phyloP scores from a whole-genome alignment of 108 stramenopile genomes.

The Thalassiosira profunda region DNA sequence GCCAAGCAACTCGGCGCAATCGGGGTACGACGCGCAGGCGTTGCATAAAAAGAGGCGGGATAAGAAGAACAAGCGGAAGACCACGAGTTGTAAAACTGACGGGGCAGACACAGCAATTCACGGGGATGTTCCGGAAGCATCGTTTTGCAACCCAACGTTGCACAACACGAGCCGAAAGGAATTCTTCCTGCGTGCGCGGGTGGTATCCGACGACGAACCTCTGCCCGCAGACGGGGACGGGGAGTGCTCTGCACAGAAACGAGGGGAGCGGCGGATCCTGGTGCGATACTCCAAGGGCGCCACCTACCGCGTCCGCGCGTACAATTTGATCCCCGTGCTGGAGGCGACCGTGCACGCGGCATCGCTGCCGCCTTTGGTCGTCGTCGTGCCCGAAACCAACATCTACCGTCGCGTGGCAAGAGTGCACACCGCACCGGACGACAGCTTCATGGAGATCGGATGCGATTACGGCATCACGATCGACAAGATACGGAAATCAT shows the following conservation, averaged over 20 bases:
- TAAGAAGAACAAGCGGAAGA: slow-evolving; percentile 19
- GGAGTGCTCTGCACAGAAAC: neutral
- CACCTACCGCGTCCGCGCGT: slow-evolving; percentile 68
- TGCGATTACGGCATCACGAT: slow-evolving; percentile 80
- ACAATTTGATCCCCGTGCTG: slow-evolving; percentile 63
- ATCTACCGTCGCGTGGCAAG: slow-evolving; percentile 68
- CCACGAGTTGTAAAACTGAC: neutral
- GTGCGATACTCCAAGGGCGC: slow-evolving; percentile 81
- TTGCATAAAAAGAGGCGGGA: slow-evolving; percentile 38
- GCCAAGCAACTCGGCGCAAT: neutral
- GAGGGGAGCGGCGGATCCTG: slow-evolving; percentile 38
- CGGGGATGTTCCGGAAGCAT: neutral
- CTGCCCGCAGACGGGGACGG: slow-evolving; percentile 11
- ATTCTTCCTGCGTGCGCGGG: slow-evolving; percentile 54
- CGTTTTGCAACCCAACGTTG: neutral
- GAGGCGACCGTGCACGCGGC: slow-evolving; percentile 27
- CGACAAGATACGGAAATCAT: slow-evolving; percentile 41
- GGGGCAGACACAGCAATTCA: neutral
- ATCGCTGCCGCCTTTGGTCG: slow-evolving; percentile 35
- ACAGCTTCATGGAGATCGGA: slow-evolving; percentile 81
- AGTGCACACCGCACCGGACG: slow-evolving; percentile 64
- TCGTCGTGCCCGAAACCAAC: slow-evolving; percentile 74
- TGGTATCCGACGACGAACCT: slow-evolving; percentile 47
- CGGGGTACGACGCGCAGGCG: slow-evolving; percentile 3
- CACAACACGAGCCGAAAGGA: slow-evolving; percentile 27